phyloP scores from a whole-genome alignment of 129 eudicot genomes.

The Flaveria robusta region DNA sequence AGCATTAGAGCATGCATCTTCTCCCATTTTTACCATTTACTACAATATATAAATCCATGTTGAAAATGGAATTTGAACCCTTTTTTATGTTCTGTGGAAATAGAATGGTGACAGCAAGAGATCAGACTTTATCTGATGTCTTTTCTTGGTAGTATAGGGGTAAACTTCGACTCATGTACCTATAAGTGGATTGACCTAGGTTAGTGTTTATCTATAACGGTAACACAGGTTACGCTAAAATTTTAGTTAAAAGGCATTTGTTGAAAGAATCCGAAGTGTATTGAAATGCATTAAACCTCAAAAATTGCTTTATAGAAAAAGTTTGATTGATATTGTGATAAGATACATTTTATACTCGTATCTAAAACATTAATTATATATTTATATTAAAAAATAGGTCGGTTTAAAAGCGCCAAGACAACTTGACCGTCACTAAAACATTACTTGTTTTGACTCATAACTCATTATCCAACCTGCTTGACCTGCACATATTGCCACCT shows the following conservation, averaged over 20 bases:
- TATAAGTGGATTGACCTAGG: no score
- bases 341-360: background rate
- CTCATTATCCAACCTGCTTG: background rate
- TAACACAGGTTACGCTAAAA: no score
- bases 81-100: background rate
- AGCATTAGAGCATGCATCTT: background rate
- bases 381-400: background rate
- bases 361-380: background rate
- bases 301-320: background rate
- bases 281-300: background rate
- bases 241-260: no score
- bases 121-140: no score
- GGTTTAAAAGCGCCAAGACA: background rate
- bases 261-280: no score
- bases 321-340: background rate
- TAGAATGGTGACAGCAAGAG: no score
- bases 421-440: background rate
- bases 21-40: background rate
- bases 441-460: background rate
- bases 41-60: background rate
- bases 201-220: no score
- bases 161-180: no score
- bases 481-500: conserved; percentile 5
- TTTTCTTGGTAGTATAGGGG: no score
- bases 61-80: background rate